Conservation (phyloP, 2,329 filamentous ascomycete species). For the Cercospora janseana region DNA sequence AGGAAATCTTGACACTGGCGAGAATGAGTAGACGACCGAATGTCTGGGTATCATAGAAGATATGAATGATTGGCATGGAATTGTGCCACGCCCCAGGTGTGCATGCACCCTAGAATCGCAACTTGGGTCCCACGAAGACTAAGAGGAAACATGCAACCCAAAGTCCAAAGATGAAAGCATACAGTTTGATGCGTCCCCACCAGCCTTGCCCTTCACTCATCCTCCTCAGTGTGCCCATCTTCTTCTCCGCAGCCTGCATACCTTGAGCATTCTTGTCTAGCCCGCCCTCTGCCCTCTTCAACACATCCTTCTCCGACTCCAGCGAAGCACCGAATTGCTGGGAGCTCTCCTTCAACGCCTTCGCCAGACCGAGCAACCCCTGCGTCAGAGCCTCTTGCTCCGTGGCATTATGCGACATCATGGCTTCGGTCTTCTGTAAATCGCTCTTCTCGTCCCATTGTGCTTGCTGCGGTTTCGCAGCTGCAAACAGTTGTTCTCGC, state of each 20-base stretch:
- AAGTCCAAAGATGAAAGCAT: slow-evolving; percentile 76
- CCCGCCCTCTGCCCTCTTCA: slow-evolving; percentile 68
- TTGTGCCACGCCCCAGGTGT: not conserved
- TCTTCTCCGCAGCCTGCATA: slow-evolving; percentile 71
- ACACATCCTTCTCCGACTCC: slow-evolving; percentile 69
- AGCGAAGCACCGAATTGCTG: slow-evolving; percentile 69
- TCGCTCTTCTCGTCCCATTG: slow-evolving; percentile 14
- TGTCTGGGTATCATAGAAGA: slow-evolving; percentile 8
- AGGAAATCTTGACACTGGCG: not conserved
- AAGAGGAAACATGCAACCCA: slow-evolving; percentile 75
- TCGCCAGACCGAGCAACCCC: slow-evolving; percentile 77
- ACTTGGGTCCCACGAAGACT: slow-evolving; percentile 83
- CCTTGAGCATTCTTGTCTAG: slow-evolving; percentile 73
- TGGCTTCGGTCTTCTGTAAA: slow-evolving; percentile 55
- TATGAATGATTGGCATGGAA: not conserved
- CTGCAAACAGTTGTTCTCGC: slow-evolving; percentile 39
- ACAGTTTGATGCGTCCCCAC: slow-evolving; percentile 75
- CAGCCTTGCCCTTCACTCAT: slow-evolving; percentile 89
- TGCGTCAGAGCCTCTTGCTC: slow-evolving; percentile 82
- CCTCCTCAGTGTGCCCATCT: slow-evolving; percentile 72
- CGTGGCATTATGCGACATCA: slow-evolving; percentile 71
- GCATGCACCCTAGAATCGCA: slow-evolving; percentile 67
- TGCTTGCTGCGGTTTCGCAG: slow-evolving; percentile 23
- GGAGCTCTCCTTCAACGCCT: slow-evolving; percentile 72
- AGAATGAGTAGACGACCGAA: slow-evolving; percentile 1